Base-by-base conservation (phyloP, 345 rosid genomes). In the Erodium maritimum region DNA sequence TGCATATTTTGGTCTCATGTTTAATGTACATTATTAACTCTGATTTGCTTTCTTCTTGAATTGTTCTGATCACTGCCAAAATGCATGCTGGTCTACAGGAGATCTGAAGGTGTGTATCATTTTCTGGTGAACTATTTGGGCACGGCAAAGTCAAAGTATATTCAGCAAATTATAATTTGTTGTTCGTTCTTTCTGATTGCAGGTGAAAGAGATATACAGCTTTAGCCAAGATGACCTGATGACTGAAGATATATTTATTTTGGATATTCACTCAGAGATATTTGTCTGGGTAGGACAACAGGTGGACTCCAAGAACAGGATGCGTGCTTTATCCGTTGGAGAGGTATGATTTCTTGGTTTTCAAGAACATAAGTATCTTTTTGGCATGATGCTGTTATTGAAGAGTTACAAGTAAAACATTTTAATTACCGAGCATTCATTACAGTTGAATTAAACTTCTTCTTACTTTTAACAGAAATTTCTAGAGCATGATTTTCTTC, bases 201-300 rank as follows among this genome's bases (percentile, higher is more conserved):
- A 94, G 99, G 99, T 75, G 66, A 77, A 75, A 29, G 99, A 94
- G 81, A 86, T 90, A 61, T 79, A 87, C 64, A 94, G 74, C 78
- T 94, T 87, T 65, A 68, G 83, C 50, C 97, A 90, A 73, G 99
- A 94, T 71, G 97, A 94, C 78, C 70, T 94, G 78, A 87, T 94
- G 99, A 90, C 99, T 3, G 99, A 94, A 78, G 99, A 94, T 72
- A 82, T 87, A 66, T 87, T 82, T 76, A 77, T 90, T 73, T 82
- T 94, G 68, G 86, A 94, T 82, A 77, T 85, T 75, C 90, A 87
- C 74, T 79, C 86, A 23, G 90, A 84, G 56, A 73, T 87, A 65
- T 94, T 75, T 80, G 84, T 90, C 58, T 94, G 99, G 99, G 93
- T 87, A 21, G 99, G 99, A 54, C 93, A 85, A 70, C 81, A 82